Conservation (phyloP, 2,329 filamentous ascomycete genomes). For the Fusarium dimerum region DNA sequence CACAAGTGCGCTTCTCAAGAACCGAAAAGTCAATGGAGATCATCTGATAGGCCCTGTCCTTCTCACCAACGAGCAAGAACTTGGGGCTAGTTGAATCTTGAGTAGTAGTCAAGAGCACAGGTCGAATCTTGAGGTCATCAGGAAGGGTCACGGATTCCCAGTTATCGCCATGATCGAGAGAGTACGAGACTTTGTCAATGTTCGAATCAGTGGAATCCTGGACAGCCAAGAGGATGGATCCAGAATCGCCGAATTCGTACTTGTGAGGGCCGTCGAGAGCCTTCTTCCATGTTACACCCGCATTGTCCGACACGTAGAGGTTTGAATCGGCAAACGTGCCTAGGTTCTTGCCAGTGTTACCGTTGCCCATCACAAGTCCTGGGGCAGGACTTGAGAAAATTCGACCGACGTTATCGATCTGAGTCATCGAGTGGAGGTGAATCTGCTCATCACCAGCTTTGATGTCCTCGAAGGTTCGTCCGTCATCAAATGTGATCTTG, state of each 20-base stretch:
- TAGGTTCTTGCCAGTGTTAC: constrained; percentile 80
- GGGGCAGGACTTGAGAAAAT: constrained; percentile 94
- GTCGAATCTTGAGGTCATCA: constrained; percentile 65
- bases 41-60: constrained; percentile 59
- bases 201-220: constrained; percentile 68
- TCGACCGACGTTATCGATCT: constrained; percentile 77
- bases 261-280: constrained; percentile 81
- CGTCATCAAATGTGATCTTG: constrained; percentile 93
- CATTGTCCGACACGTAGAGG: constrained; percentile 88
- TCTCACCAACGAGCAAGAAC: constrained; percentile 75
- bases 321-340: constrained; percentile 71
- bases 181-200: constrained; percentile 66
- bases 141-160: constrained; percentile 77
- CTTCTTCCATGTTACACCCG: constrained; percentile 80
- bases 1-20: constrained; percentile 78
- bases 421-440: constrained; percentile 90
- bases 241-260: constrained; percentile 94
- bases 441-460: constrained; percentile 69
- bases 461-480: constrained; percentile 77
- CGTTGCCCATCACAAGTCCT: constrained; percentile 89
- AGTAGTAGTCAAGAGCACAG: constrained; percentile 78
- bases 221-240: constrained; percentile 83
- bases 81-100: constrained; percentile 92
- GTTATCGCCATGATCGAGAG: constrained; percentile 82
- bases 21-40: constrained; percentile 82